phyloP scores from a whole-genome alignment of 1,284 basidiomycete species.

The Trametes polyzona region DNA sequence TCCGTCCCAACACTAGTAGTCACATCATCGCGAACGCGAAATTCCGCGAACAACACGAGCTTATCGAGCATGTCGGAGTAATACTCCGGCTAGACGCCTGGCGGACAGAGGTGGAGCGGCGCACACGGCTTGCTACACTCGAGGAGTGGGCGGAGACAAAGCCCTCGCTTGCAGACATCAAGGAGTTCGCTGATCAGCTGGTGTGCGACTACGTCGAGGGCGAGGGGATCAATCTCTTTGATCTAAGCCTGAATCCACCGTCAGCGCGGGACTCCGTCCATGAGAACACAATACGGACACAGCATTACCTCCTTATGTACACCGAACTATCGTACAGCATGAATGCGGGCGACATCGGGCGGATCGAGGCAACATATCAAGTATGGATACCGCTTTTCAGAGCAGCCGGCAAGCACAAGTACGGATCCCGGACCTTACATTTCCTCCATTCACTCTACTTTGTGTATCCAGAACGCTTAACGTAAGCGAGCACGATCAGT shows the following conservation, averaged over 20 bases:
- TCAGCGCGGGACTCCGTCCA: conserved; percentile 32
- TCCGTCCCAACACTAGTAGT: conserved; percentile 36
- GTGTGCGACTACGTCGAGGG: conserved; percentile 25
- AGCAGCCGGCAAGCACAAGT: conserved; percentile 41
- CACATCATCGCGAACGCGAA: conserved; percentile 36
- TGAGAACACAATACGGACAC: conserved; percentile 36
- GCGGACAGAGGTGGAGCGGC: conserved; percentile 11
- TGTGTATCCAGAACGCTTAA: conserved; percentile 34
- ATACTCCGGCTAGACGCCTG: conserved; percentile 32
- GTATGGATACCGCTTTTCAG: conserved; percentile 39
- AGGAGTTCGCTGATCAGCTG: conserved; percentile 24
- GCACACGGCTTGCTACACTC: conserved; percentile 2
- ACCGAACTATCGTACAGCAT: conserved; percentile 37
- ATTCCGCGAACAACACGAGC: conserved; percentile 41
- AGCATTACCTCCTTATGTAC: conserved; percentile 39
- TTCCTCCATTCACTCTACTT: conserved; percentile 36
- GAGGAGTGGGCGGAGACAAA: conserved; percentile 28
- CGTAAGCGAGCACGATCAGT: no score
- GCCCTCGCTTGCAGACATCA: conserved; percentile 28
- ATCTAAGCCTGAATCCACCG: conserved; percentile 4
- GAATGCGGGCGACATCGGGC: conserved; percentile 42
- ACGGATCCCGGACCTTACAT: conserved; percentile 31
- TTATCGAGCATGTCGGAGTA: conserved; percentile 35
- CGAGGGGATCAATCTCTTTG: background rate
- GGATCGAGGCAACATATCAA: conserved; percentile 34